Evolutionary conservation across 495 filamentous ascomycete genomes (phyloP).

Genomic region (Neurospora sp.): DNA sequence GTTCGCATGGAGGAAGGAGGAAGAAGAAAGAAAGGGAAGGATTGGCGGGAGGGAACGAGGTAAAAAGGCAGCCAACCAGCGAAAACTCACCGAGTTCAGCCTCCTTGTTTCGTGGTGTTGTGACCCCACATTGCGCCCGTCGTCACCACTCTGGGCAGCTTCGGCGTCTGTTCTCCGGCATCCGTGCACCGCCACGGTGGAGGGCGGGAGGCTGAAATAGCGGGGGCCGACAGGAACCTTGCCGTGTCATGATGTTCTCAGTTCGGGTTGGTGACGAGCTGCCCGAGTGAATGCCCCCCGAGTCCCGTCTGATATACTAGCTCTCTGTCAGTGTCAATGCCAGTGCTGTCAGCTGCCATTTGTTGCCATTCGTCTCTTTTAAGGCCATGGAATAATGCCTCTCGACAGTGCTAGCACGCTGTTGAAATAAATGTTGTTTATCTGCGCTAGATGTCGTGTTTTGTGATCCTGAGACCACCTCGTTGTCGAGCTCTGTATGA

Average conservation of each 20-base stretch:
- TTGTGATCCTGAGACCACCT: neutral
- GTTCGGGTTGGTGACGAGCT: neutral
- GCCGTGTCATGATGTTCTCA: neutral
- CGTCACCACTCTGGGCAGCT: neutral
- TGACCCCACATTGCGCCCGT: neutral
- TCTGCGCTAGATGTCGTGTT: neutral
- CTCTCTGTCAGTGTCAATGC: neutral
- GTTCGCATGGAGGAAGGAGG: constrained; percentile 2
- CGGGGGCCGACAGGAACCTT: neutral
- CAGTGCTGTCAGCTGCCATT: neutral
- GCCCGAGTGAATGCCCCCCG: neutral
- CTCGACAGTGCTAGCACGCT: neutral
- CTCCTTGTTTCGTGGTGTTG: constrained; percentile 11
- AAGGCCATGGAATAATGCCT: neutral
- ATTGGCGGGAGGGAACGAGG: neutral
- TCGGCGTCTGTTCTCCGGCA: neutral
- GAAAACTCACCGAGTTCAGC: constrained; percentile 22
- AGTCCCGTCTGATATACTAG: neutral
- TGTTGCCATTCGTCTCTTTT: neutral
- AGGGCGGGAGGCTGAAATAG: neutral
- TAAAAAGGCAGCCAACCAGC: constrained; percentile 7
- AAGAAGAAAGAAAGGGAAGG: constrained; percentile 7
- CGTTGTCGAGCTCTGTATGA: neutral
- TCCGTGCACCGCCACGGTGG: constrained; percentile 7
- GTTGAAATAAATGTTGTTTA: neutral